phyloP scores from a whole-genome alignment of 1,284 basidiomycete genomes.

The Austroboletus novae-zelandiae region DNA sequence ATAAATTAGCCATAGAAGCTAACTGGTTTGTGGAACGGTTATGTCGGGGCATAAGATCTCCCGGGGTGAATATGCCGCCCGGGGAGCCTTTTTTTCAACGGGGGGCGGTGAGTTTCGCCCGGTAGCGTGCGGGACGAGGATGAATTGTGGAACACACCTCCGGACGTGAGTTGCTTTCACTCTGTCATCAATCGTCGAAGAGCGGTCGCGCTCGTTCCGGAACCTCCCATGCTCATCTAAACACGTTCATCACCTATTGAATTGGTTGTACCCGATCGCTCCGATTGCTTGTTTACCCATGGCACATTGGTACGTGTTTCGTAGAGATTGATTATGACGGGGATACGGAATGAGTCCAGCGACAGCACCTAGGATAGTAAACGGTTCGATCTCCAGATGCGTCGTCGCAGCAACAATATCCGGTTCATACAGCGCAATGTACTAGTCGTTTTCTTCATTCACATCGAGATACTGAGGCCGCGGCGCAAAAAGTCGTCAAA shows the following conservation, averaged over 20 bases:
- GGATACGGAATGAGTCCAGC: constrained; percentile 99
- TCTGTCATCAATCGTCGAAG: constrained; percentile 87
- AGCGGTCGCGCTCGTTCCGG: constrained; percentile 56
- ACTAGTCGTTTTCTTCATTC: constrained; percentile 99
- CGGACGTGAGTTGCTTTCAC: constrained; percentile 82
- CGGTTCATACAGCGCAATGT: constrained; percentile 93
- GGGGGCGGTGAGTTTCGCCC: no score
- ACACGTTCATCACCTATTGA: constrained; percentile 79
- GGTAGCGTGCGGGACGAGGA: no score
- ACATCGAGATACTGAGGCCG: constrained; percentile 99
- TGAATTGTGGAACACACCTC: constrained; percentile 38
- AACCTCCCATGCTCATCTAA: constrained; percentile 41
- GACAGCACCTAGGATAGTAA: constrained; percentile 96
- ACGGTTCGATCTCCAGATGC: constrained; percentile 98
- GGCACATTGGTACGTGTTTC: constrained; percentile 99
- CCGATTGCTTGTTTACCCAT: constrained; percentile 99
- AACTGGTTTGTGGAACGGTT: no score
- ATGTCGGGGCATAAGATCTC: constrained; percentile 37
- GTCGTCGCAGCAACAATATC: constrained; percentile 85
- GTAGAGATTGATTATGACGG: constrained; percentile 98
- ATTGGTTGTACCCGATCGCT: constrained; percentile 98
- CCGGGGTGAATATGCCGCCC: constrained; percentile 92
- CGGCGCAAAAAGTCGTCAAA: constrained; percentile 95
- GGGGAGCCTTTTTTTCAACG: constrained; percentile 77
- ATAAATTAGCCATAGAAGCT: no score